phyloP scores from a whole-genome alignment of 352 stramenopile species.

The Pythium periplocum region DNA sequence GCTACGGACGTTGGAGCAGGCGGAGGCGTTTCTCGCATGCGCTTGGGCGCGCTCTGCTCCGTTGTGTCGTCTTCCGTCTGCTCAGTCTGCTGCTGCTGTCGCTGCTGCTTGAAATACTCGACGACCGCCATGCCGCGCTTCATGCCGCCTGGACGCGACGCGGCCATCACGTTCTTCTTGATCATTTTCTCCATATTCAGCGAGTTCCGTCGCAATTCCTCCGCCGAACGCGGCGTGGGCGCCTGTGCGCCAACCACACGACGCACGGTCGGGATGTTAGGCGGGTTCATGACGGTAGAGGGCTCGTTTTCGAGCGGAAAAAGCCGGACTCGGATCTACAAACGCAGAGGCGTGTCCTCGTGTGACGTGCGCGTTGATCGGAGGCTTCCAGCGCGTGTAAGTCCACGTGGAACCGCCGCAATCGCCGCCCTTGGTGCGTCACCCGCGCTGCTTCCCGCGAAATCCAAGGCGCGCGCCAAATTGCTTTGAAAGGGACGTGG shows the following conservation, averaged over 20 bases:
- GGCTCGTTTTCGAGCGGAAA: no score
- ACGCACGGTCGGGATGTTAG: not conserved
- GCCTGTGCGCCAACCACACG: not conserved
- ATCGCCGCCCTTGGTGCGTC: no score
- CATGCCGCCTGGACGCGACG: conserved; percentile 37
- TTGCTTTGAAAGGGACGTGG: no score
- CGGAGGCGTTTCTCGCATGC: conserved; percentile 13
- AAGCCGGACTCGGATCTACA: no score
- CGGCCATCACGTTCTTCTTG: conserved; percentile 68
- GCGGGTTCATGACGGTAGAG: conserved; percentile 5
- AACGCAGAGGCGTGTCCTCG: no score
- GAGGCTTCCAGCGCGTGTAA: no score
- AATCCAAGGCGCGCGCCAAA: no score
- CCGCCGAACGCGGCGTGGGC: conserved; percentile 20
- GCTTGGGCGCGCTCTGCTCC: conserved; percentile 9
- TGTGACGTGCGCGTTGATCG: no score
- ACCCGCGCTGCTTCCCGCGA: no score
- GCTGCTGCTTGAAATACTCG: conserved; percentile 70
- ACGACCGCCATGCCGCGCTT: conserved; percentile 71
- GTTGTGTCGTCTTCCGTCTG: not conserved
- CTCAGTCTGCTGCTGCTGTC: conserved; percentile 33
- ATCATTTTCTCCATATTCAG: conserved; percentile 87
- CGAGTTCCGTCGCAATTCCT: conserved; percentile 52
- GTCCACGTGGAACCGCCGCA: no score
- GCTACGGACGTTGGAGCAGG: not conserved